Base-by-base conservation (phyloP, 2,329 filamentous ascomycete genomes). In the Trematosphaeria pertusa region DNA sequence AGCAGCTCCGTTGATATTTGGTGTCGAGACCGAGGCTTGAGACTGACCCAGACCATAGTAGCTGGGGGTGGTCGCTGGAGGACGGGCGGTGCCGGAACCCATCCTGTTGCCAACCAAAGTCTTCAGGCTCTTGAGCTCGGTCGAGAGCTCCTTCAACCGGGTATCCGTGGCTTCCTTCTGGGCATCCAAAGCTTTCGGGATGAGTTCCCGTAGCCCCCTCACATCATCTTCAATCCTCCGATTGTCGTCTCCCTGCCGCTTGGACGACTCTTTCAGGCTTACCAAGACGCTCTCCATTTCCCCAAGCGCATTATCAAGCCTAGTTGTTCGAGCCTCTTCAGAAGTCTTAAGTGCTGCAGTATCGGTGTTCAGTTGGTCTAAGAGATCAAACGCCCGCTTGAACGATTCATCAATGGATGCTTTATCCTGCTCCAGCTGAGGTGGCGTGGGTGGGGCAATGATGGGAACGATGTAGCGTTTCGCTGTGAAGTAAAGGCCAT, bases 381-480 rank as follows among this genome's bases (percentile, higher is more conserved):
- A 86, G 11, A 97, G 82, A 14, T 87, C 80, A 70, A 99, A 99
- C 2, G 93, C 91, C 63, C 89, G 89, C 61, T 94, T 89, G 72
- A 99, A 99, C 48, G 93, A 88, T 55, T 92, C 91, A 70, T 97
- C 92, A 47, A 99, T 92, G 30, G 85, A 84, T 52, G 90, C 85
- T 74, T 99, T 99, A 72, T 99, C 94, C 70, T 95, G 88, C 66
- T 97, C 91, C 8, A 99, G 80, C 67, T 96, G 91, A 46, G 95
- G 91, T 8, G 91, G 90, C 1, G 94, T 99, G 1, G 94, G 94
- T 3, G 94, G 95, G 10, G 92, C 87, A 50, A 99, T 91, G 20
- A 99, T 78, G 32, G 94, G 94, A 54, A 88, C 84, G 47, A 99
- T 86, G 64, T 99, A 99, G 65, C 94, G 89, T 85, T 95, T 60